phyloP scores from a whole-genome alignment of 148 eudicot species.

The Salicornia ramosissima region DNA sequence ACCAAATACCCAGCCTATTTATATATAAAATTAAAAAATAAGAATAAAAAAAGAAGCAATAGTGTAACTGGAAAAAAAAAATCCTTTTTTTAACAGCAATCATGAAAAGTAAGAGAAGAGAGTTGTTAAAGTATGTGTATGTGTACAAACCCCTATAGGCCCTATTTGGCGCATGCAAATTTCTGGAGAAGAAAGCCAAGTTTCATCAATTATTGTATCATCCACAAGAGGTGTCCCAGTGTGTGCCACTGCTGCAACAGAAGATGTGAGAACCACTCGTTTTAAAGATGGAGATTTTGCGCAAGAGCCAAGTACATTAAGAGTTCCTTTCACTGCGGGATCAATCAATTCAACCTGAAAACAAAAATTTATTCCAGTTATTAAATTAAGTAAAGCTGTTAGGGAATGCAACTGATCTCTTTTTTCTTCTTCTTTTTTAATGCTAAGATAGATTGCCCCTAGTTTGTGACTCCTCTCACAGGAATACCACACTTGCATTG shows the following conservation, averaged over 20 bases:
- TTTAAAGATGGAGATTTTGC: slow-evolving; percentile 27
- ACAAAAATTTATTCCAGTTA: background rate
- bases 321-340: slow-evolving; percentile 44
- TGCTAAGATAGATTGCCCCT: too few relatives aligned
- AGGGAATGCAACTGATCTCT: background rate
- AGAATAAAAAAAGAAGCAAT: too few relatives aligned
- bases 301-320: slow-evolving; percentile 38
- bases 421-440: too few relatives aligned
- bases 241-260: slow-evolving; percentile 27
- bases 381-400: too few relatives aligned
- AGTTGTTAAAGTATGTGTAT: background rate
- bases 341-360: slow-evolving; percentile 35
- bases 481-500: too few relatives aligned
- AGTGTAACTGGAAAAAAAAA: background rate
- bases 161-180: slow-evolving; percentile 14
- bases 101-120: background rate
- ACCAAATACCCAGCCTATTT: slow-evolving; percentile 36
- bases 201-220: slow-evolving; percentile 34
- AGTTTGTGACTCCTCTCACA: too few relatives aligned
- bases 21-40: too few relatives aligned
- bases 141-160: slow-evolving; percentile 26
- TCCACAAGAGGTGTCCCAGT: slow-evolving; percentile 10
- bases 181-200: slow-evolving; percentile 33
- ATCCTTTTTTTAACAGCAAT: background rate
- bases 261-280: slow-evolving; percentile 44